A percentile compares a stretch with the other conserved stretches of the same genome.
Conservation (phyloP, 495 filamentous ascomycete genomes). For the Aspergillus bertholletiae region DNA sequence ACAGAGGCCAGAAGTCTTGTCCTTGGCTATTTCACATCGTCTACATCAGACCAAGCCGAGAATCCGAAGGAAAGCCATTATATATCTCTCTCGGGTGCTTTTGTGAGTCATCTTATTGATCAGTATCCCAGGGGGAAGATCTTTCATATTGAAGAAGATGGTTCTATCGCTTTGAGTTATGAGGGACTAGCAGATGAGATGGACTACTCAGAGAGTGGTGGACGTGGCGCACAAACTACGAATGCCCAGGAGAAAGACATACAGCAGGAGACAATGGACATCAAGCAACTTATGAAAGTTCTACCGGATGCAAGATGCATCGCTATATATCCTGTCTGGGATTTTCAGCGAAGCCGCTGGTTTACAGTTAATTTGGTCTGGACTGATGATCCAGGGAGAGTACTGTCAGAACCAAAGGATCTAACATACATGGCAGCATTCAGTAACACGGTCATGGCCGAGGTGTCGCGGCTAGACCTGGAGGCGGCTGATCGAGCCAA, state of each 20-base stretch:
- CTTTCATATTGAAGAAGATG: constrained; percentile 52
- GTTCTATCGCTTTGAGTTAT: constrained; percentile 26
- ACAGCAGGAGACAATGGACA: constrained; percentile 23
- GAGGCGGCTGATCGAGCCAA: constrained; percentile 48
- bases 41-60: constrained; percentile 10
- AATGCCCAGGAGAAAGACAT: constrained; percentile 9
- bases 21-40: constrained; percentile 19
- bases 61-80: constrained; percentile 18
- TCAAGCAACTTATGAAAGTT: constrained; percentile 21
- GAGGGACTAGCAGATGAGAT: constrained; percentile 20
- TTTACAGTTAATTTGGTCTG: constrained; percentile 58
- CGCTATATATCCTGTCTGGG: constrained; percentile 53
- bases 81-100: constrained; percentile 28
- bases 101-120: constrained; percentile 45
- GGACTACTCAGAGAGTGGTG: constrained; percentile 6
- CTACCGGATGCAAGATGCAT: constrained; percentile 26
- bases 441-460: constrained; percentile 63
- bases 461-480: constrained; percentile 52
- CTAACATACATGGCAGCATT: constrained; percentile 56
- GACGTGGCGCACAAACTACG: not conserved
- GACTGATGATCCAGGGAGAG: constrained; percentile 32
- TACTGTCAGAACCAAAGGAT: constrained; percentile 42
- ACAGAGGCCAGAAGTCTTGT: constrained; percentile 15
- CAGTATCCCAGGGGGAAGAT: constrained; percentile 54
- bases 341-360: constrained; percentile 57